Conservation (phyloP, 139 green algal species). For the Chlamydomonas sp. region DNA sequence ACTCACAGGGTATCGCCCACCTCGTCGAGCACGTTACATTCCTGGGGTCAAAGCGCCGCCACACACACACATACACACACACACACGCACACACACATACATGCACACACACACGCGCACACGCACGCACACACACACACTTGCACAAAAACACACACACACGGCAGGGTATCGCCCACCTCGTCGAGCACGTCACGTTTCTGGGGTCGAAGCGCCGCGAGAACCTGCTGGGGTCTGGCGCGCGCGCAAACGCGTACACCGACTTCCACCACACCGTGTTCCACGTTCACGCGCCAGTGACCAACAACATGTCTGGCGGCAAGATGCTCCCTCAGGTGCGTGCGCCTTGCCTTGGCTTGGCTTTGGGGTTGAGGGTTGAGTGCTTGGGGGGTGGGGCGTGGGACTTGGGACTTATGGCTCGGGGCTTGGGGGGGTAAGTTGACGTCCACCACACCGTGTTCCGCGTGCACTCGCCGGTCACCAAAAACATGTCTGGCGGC, state of each 20-base stretch:
- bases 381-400: no score
- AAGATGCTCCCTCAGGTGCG: conserved; percentile 79
- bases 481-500: conserved; percentile 55
- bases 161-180: conserved; percentile 85
- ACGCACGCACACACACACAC: neutral
- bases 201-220: conserved; percentile 86
- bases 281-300: conserved; percentile 88
- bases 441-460: conserved; percentile 99
- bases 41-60: no score
- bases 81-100: neutral
- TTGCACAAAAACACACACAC: neutral
- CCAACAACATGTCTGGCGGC: conserved; percentile 55
- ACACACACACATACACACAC: conserved; percentile 1
- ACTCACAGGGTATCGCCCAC: neutral
- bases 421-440: no score
- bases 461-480: conserved; percentile 87
- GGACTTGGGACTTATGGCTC: no score
- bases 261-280: conserved; percentile 99
- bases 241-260: conserved; percentile 94
- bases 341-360: neutral
- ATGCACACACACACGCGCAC: neutral
- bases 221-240: conserved; percentile 74
- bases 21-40: neutral
- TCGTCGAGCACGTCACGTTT: conserved; percentile 99
- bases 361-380: neutral